Evolutionary conservation across 805 yeast genomes (phyloP), one percentile per base, ranked within the genome.

Genomic region (Ogataea methanolica): DNA sequence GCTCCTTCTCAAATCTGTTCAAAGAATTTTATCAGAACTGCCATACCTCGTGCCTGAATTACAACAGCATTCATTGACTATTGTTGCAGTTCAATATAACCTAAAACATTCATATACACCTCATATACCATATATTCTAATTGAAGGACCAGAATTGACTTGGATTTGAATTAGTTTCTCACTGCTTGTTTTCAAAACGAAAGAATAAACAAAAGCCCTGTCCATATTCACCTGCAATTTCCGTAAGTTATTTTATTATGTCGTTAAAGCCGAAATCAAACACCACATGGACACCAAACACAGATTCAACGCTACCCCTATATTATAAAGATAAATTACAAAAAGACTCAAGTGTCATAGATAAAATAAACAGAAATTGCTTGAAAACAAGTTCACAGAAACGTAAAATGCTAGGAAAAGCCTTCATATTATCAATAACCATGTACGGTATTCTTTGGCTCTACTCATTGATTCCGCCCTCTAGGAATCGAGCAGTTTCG

Each of bases 271-370:
- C 57, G 23, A 54, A 52, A 44, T 31, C 54, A 36, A 49, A 44
- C 37, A 37, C 31, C 31, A 26, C 44, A 39, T 57, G 61, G 61
- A 59, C 58, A 42, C 39, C 61, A 36, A 58, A 58, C 37, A 49
- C 56, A 33, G 53, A 55, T 37, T 45, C 61, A n/a, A 62, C 63
- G 15, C 54, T 79, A 46, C 83, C 83, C 2, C 58, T 74, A 34
- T 79, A 78, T 56, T 78, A 79, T 54, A 82, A 79, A 49, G 80
- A 79, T 52, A 80, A 80, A 29, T 40, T 62, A 26, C 59, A 57
- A 40, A 33, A 44, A 42, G 65, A 49, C 37, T 42, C 58, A 15
- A 47, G 51, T 6, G 38, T 49, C 12, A 41, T 43, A 19, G 51
- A 54, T 15, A 51, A 49, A 37, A 38, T 47, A 6, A 45, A 49